A percentile compares a stretch with the other conserved stretches of the same genome.
Evolutionary conservation across 2,329 filamentous ascomycete species (phyloP).

Genomic region (Conoideocrella luteorostrata): DNA sequence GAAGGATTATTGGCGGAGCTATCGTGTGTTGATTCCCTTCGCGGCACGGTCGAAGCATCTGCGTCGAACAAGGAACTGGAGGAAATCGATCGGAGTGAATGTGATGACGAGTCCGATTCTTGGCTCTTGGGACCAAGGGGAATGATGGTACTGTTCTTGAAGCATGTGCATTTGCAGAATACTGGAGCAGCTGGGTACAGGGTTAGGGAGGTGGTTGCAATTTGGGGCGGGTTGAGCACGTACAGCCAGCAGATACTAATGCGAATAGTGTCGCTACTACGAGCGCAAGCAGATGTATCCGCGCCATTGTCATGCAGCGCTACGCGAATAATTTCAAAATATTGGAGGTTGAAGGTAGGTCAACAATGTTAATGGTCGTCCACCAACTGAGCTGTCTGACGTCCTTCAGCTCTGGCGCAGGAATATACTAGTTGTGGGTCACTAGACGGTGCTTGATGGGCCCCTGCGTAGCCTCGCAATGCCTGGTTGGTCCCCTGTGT

Average conservation of each 20-base stretch:
- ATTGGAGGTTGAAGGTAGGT: background rate
- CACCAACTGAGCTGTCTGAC: no score
- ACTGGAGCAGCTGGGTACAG: slow-evolving; percentile 47
- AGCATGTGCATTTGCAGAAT: slow-evolving; percentile 66
- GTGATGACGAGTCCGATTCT: slow-evolving; percentile 21
- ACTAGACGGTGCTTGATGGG: no score
- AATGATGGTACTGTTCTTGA: slow-evolving; percentile 63
- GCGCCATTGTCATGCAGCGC: slow-evolving; percentile 28
- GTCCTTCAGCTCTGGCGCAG: no score
- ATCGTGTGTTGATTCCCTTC: background rate
- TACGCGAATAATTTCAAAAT: background rate
- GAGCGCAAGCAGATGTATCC: slow-evolving; percentile 29
- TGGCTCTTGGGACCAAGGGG: slow-evolving; percentile 42
- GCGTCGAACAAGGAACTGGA: slow-evolving; percentile 15
- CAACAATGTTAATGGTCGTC: no score
- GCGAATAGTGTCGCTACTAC: slow-evolving; percentile 29
- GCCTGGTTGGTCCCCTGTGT: slow-evolving; percentile 18
- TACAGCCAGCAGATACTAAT: slow-evolving; percentile 36
- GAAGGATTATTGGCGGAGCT: slow-evolving; percentile 6
- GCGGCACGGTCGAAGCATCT: slow-evolving; percentile 13
- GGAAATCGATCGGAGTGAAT: slow-evolving; percentile 15
- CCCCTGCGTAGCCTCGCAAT: slow-evolving; percentile 16
- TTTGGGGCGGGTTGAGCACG: slow-evolving; percentile 14
- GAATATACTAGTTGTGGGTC: no score
- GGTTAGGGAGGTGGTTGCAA: slow-evolving; percentile 8